Base-by-base conservation (phyloP, 495 filamentous ascomycete genomes). In the Penicillium riverlandense region DNA sequence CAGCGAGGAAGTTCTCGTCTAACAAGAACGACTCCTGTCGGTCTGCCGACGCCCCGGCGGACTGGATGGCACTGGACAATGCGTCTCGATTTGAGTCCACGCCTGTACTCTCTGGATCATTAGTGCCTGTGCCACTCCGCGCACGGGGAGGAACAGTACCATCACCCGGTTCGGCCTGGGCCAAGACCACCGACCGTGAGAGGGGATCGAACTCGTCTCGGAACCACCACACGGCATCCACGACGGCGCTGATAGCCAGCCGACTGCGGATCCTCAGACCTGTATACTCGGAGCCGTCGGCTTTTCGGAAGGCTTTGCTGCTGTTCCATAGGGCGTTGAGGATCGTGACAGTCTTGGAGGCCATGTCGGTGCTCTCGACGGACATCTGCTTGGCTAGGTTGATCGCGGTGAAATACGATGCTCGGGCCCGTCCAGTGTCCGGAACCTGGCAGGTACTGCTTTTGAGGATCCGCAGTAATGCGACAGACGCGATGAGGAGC, bases 211-310 rank as follows among this genome's bases (percentile, higher is more conserved):
- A 72, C 44, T 75, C 72, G 44, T 73, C 67, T 12, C 66, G 59
- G 69, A 67, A 76, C 71, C 71, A 75, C 69, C 70, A 72, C 6
- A 72, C 55, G 13, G 65, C 46, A 49, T 75, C 72, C n/a, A 73
- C 48, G 8, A 74, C 57, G 8, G 62, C 57, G 43, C 69, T 67
- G 8, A 71, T 52, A 0, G 62, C 57, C 7, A 76, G 52, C 6
- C 71, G 62, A 38, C 64, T 69, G 9, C 70, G 63, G 14, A 76
- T 69, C 1, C 71, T 59, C 16, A 71, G 58, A 1, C 57, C 48
- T 0, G 58, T 57, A 33, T 64, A 66, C 28, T 65, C 61, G 5
- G 54, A 54, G 7, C 71, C 70, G 40, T 74, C 67, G 2, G 61
- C 22, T 31, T 58, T 65, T 14, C 63, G 67, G 37, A 76, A 76